These are phyloP conservation scores for Trichocomaceae sp. DNA, from an alignment of 2,329 filamentous ascomycete genomes.

Conservation along the genomic window DNA sequence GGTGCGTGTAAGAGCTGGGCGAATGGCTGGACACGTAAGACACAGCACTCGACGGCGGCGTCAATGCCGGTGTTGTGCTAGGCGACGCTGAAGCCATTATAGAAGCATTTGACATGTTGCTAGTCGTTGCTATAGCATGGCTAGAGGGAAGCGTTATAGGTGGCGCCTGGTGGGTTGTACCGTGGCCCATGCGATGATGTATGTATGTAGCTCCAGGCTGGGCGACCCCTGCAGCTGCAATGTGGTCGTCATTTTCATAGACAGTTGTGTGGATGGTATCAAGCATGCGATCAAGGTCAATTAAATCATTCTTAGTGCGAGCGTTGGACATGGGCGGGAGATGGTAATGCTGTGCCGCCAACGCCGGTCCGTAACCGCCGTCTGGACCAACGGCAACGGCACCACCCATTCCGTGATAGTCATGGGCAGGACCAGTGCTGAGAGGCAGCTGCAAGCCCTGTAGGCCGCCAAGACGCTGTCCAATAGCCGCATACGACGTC, in stretches of 20 bases:
- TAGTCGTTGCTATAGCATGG: constrained; percentile 35
- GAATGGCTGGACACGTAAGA: constrained; percentile 59
- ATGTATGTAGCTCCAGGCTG: constrained; percentile 65
- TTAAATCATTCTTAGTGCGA: constrained; percentile 85
- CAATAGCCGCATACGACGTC: constrained; percentile 81
- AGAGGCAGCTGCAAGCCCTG: constrained; percentile 61
- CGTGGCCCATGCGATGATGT: constrained; percentile 47
- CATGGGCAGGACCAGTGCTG: constrained; percentile 50
- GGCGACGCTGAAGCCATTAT: constrained; percentile 32
- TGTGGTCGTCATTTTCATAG: constrained; percentile 82
- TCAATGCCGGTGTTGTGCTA: constrained; percentile 53
- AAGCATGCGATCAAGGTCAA: constrained; percentile 90
- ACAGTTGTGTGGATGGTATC: constrained; percentile 95
- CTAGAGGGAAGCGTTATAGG: constrained; percentile 37
- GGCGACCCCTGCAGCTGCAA: constrained; percentile 70
- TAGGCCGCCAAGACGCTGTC: constrained; percentile 76
- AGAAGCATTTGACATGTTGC: constrained; percentile 18
- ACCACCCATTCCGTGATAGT: constrained; percentile 43
- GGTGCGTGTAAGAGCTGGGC: constrained; percentile 47
- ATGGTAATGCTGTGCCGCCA: constrained; percentile 72
- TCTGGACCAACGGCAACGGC: constrained; percentile 52
- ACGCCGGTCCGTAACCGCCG: constrained; percentile 51
- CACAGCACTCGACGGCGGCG: constrained; percentile 56
- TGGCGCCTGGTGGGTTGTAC: constrained; percentile 49
- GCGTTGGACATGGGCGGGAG: constrained; percentile 80